Percentiles rank a stretch among this genome's conserved stretches.
phyloP scores from a whole-genome alignment of 202 grass and related monocot genomes.

The Brachypodium distachyon region DNA sequence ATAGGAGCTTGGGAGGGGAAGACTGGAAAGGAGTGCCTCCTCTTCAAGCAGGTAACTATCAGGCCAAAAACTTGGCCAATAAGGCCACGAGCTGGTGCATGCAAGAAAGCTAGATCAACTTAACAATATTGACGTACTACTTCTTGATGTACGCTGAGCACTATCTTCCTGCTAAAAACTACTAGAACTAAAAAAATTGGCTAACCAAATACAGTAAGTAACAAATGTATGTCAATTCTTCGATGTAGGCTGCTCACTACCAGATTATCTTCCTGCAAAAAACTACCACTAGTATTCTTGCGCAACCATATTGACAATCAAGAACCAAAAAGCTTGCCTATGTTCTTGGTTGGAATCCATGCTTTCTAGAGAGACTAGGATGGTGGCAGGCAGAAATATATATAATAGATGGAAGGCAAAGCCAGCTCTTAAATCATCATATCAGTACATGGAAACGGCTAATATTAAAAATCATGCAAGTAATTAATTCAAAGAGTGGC shows the following conservation, averaged over 20 bases:
- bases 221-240: too few relatives aligned
- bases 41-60: slow-evolving; percentile 37
- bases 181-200: background rate
- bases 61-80: slow-evolving; percentile 11
- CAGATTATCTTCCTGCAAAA: too few relatives aligned
- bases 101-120: background rate
- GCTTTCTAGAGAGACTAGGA: background rate
- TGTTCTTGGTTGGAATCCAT: slow-evolving; percentile 27
- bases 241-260: too few relatives aligned
- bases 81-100: slow-evolving; percentile 31
- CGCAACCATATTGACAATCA: too few relatives aligned
- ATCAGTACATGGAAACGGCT: slow-evolving; percentile 36
- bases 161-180: background rate
- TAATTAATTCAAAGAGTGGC: slow-evolving; percentile 29
- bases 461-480: slow-evolving; percentile 13
- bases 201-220: background rate
- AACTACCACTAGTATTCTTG: too few relatives aligned
- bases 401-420: slow-evolving; percentile 14
- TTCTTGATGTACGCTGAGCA: background rate
- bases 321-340: background rate
- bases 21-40: slow-evolving; percentile 12
- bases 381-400: background rate
- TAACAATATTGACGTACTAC: background rate
- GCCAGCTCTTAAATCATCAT: slow-evolving; percentile 26
- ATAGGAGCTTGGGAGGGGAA: slow-evolving; percentile 17